These are phyloP conservation scores for Monilinia vaccinii-corymbosi DNA, from an alignment of 2,329 filamentous ascomycete genomes.

Conservation along the genomic window DNA sequence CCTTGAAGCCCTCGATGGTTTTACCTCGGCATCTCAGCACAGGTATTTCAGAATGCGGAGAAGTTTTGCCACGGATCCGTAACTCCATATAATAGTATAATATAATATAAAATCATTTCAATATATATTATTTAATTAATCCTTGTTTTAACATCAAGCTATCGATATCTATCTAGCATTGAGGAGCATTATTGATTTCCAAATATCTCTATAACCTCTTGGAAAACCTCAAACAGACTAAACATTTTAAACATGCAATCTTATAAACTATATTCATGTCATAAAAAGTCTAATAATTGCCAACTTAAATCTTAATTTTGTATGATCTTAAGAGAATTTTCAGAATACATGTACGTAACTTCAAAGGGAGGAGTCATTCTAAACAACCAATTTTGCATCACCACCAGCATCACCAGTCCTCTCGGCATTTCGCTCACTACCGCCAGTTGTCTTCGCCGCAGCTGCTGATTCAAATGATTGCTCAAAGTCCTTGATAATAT, in stretches of 20 bases:
- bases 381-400: slow-evolving; percentile 26
- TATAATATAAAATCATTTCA: too few relatives aligned
- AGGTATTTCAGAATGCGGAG: background rate
- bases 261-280: too few relatives aligned
- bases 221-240: too few relatives aligned
- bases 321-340: background rate
- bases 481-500: slow-evolving; percentile 92
- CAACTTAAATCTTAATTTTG: too few relatives aligned
- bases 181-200: too few relatives aligned
- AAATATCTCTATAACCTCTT: too few relatives aligned
- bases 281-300: too few relatives aligned
- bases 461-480: slow-evolving; percentile 67
- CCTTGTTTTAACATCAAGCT: too few relatives aligned
- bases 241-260: too few relatives aligned
- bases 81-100: too few relatives aligned
- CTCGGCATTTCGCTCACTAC: slow-evolving; percentile 18
- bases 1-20: slow-evolving; percentile 6
- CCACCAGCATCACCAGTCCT: slow-evolving; percentile 15
- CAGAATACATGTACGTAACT: background rate
- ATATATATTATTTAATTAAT: too few relatives aligned
- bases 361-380: slow-evolving; percentile 4
- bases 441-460: slow-evolving; percentile 32
- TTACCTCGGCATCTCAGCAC: slow-evolving; percentile 8
- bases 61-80: background rate
- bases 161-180: too few relatives aligned